phyloP scores from a whole-genome alignment of 2,329 filamentous ascomycete genomes.

The Cladosporium sp. region DNA sequence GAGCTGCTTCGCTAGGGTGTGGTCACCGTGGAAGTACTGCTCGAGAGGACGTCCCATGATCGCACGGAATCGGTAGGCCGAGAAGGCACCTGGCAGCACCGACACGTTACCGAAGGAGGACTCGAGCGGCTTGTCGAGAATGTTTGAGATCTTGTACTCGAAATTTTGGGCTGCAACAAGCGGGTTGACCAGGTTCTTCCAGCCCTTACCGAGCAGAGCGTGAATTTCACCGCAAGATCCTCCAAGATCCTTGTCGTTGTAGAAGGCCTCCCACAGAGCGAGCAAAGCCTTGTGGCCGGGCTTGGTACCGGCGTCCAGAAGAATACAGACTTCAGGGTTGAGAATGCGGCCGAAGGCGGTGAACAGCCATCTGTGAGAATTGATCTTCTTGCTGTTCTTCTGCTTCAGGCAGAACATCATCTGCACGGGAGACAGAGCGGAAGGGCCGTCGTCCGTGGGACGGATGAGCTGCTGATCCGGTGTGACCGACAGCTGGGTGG shows the following conservation, averaged over 20 bases:
- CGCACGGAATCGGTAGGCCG: conserved; percentile 92
- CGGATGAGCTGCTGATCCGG: conserved; percentile 96
- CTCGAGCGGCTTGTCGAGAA: conserved; percentile 95
- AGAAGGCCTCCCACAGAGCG: conserved; percentile 95
- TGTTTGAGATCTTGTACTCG: conserved; percentile 99
- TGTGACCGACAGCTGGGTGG: conserved; percentile 92
- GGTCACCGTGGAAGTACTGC: conserved; percentile 99
- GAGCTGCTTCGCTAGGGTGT: conserved; percentile 88
- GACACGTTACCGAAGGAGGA: conserved; percentile 96
- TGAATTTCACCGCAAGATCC: conserved; percentile 99
- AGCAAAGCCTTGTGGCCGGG: conserved; percentile 86
- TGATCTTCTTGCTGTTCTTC: conserved; percentile 99
- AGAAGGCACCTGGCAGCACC: conserved; percentile 97
- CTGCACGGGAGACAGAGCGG: conserved; percentile 88
- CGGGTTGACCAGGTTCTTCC: conserved; percentile 90
- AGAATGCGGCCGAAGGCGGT: conserved; percentile 95
- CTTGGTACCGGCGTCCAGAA: conserved; percentile 96
- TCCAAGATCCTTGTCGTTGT: conserved; percentile 98
- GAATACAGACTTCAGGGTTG: conserved; percentile 93
- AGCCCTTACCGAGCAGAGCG: conserved; percentile 88
- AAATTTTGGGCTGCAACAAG: conserved; percentile 96
- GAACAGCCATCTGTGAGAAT: conserved; percentile 98
- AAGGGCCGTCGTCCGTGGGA: conserved; percentile 74
- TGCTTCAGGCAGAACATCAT: conserved; percentile 99
- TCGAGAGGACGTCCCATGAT: conserved; percentile 97